A percentile compares a stretch with the other conserved stretches of the same genome.
These are phyloP conservation scores for Sparassis latifolia DNA, from an alignment of 1,284 basidiomycete genomes.

Conservation along the genomic window DNA sequence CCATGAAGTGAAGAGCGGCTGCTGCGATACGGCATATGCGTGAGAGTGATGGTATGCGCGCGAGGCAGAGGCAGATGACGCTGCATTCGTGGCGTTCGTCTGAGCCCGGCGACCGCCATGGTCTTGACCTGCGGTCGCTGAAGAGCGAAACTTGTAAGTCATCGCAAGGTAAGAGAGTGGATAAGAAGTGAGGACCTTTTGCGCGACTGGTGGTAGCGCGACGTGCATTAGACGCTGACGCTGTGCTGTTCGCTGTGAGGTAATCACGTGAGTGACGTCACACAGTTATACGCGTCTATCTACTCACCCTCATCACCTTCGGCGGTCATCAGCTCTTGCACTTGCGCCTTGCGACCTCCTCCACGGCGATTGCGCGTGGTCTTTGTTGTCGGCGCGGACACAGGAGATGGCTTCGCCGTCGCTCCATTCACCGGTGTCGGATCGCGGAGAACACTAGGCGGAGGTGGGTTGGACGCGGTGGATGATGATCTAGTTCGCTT, in stretches of 20 bases:
- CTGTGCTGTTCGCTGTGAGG: slow-evolving; percentile 24
- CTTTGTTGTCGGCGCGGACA: slow-evolving; percentile 26
- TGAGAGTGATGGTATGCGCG: slow-evolving; percentile 69
- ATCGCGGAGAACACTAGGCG: slow-evolving; percentile 34
- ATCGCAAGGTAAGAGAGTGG: background rate
- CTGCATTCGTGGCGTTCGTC: slow-evolving; percentile 12
- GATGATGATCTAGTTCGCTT: slow-evolving; percentile 71
- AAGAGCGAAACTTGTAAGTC: slow-evolving; percentile 9
- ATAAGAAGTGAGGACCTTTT: slow-evolving; percentile 39
- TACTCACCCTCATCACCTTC: slow-evolving; percentile 64
- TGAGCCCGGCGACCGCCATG: slow-evolving; percentile 16
- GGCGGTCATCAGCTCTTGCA: slow-evolving; percentile 30
- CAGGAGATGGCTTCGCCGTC: slow-evolving; percentile 19
- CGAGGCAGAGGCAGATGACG: slow-evolving; percentile 16
- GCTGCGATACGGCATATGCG: slow-evolving; percentile 70
- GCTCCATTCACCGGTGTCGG: slow-evolving; percentile 33
- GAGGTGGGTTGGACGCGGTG: slow-evolving; percentile 51
- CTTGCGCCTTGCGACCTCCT: slow-evolving; percentile 41
- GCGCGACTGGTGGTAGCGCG: slow-evolving; percentile 34
- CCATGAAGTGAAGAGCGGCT: slow-evolving; percentile 78
- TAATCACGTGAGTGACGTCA: slow-evolving; percentile 35
- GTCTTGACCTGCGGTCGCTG: slow-evolving; percentile 27
- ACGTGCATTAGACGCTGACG: slow-evolving; percentile 31
- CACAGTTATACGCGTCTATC: slow-evolving; percentile 6
- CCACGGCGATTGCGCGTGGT: slow-evolving; percentile 33